These are phyloP conservation scores for Fusarium liriodendri DNA, from an alignment of 2,329 filamentous ascomycete genomes.

Conservation along the genomic window DNA sequence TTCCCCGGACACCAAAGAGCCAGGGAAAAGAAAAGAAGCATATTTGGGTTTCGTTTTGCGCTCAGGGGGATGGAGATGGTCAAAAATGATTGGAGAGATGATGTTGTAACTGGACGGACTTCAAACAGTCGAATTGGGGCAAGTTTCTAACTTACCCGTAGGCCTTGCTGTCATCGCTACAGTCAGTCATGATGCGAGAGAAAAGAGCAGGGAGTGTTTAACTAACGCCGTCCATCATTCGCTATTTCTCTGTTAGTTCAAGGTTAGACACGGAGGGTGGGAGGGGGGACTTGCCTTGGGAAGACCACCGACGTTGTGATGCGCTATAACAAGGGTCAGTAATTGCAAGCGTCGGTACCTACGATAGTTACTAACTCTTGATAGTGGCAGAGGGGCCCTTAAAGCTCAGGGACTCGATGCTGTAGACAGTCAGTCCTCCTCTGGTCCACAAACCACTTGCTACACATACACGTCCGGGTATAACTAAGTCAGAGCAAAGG, in stretches of 20 bases:
- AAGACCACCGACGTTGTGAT: conserved; percentile 40
- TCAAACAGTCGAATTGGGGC: neutral
- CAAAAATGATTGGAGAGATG: conserved; percentile 33
- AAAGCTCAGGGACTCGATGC: conserved; percentile 62
- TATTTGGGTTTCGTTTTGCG: neutral
- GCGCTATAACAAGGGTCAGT: conserved; percentile 10
- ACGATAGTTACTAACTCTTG: conserved; percentile 49
- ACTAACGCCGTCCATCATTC: conserved; percentile 25
- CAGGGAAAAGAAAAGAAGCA: neutral
- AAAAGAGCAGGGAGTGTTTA: neutral
- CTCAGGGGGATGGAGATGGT: neutral
- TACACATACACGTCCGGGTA: neutral
- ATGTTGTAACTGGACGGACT: neutral
- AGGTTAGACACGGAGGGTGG: neutral
- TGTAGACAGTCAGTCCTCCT: neutral
- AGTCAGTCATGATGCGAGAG: neutral
- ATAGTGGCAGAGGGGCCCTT: conserved; percentile 63
- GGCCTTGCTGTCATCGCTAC: conserved; percentile 11
- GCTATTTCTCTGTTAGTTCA: conserved; percentile 4
- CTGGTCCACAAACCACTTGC: neutral
- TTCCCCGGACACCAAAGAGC: neutral
- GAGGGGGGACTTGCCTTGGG: conserved; percentile 15
- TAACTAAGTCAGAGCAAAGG: neutral
- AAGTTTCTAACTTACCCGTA: conserved; percentile 6
- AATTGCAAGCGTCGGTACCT: neutral